Percentiles rank a stretch among this genome's conserved stretches.
phyloP scores from a whole-genome alignment of 495 filamentous ascomycete species.

The Xylaria longipes region DNA sequence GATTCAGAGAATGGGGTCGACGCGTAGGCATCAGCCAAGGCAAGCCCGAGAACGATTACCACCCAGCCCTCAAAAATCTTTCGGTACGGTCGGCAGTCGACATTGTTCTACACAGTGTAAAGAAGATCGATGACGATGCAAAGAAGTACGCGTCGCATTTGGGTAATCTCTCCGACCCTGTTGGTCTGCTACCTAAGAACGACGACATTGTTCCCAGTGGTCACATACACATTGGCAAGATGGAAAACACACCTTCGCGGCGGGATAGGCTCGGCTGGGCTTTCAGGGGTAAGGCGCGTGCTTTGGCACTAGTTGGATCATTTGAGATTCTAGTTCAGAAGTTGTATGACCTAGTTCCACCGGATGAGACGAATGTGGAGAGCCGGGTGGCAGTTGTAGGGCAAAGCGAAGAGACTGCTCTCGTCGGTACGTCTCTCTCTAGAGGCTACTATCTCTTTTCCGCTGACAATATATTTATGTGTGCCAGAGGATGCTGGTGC shows the following conservation, averaged over 20 bases:
- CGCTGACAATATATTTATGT: not conserved
- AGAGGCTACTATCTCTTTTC: not conserved
- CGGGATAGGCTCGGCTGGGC: slow-evolving; percentile 2
- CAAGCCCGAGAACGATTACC: not conserved
- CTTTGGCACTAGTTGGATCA: not conserved
- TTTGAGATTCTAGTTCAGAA: slow-evolving; percentile 8
- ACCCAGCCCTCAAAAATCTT: not conserved
- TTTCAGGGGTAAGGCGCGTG: slow-evolving; percentile 12
- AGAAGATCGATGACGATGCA: not conserved
- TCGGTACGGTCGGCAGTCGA: not conserved
- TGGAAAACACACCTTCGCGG: not conserved
- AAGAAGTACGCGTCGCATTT: not conserved
- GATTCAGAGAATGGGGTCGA: slow-evolving; percentile 29
- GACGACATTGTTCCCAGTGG: not conserved
- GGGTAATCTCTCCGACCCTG: not conserved
- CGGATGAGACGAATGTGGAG: not conserved
- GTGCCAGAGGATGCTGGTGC: not conserved
- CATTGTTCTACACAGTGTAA: not conserved
- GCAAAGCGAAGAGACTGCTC: not conserved
- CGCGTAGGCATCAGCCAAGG: slow-evolving; percentile 22
- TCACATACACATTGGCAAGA: not conserved
- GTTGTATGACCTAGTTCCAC: slow-evolving; percentile 14
- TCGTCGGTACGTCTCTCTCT: not conserved
- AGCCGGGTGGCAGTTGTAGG: not conserved
- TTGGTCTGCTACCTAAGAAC: not conserved